Conservation (phyloP, 345 rosid species). For the Jatropha curcas region DNA sequence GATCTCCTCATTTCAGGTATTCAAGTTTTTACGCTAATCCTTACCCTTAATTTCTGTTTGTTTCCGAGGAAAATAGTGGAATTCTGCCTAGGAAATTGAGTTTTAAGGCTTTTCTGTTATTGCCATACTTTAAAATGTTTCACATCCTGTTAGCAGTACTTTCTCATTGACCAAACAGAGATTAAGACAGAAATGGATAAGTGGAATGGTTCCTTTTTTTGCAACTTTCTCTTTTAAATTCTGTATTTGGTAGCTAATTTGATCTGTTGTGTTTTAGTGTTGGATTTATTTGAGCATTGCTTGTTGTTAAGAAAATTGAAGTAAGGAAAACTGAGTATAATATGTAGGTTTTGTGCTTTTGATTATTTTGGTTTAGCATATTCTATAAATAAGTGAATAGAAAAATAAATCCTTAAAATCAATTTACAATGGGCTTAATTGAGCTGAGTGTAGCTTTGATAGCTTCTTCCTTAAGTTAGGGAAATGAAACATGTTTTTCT, state of each 20-base stretch:
- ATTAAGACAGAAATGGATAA: background rate
- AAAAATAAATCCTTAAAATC: no score
- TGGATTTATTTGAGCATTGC: background rate
- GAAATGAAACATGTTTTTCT: no score
- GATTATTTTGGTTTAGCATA: background rate
- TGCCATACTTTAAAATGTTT: background rate
- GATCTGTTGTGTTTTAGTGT: background rate
- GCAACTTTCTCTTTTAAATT: background rate
- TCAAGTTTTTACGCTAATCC: conserved; percentile 2
- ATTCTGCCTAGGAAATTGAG: background rate
- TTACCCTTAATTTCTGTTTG: conserved; percentile 28
- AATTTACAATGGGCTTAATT: no score
- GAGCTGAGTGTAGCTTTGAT: no score
- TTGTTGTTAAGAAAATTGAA: background rate
- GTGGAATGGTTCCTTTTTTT: background rate
- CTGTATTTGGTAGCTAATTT: background rate
- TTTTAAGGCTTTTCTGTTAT: background rate
- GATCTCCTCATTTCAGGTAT: conserved; percentile 73
- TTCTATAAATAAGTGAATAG: background rate
- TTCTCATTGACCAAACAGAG: background rate
- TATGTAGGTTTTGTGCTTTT: background rate
- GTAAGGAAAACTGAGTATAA: background rate
- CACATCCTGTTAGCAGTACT: background rate
- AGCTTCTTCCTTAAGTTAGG: background rate
- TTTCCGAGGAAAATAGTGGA: background rate